Evolutionary conservation across 352 stramenopile genomes (phyloP).

Genomic region (Globisporangium recalcitrans): DNA sequence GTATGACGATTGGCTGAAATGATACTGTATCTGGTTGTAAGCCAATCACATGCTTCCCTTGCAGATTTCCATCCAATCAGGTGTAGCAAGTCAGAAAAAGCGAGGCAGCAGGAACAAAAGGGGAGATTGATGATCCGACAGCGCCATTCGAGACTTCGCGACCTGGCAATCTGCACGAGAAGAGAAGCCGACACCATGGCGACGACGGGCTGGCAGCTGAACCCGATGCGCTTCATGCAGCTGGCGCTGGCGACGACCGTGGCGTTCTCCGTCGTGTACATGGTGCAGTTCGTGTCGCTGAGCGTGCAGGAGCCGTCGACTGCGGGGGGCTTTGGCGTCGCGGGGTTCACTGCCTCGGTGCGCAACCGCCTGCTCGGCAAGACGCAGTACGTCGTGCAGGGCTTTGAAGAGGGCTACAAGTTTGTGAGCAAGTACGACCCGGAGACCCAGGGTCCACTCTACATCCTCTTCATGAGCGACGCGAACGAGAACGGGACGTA

Average conservation of each 20-base stretch:
- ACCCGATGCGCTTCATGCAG: conserved; percentile 71
- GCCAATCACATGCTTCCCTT: not conserved
- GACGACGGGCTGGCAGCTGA: conserved; percentile 18
- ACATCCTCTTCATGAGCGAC: conserved; percentile 76
- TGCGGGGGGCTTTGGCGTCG: conserved; percentile 17
- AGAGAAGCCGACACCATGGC: conserved; percentile 1
- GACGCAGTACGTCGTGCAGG: conserved; percentile 55
- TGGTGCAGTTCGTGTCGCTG: conserved; percentile 57
- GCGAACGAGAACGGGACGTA: conserved; percentile 63
- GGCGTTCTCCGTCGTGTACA: conserved; percentile 63
- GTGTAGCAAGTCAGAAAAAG: not conserved
- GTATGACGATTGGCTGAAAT: not conserved
- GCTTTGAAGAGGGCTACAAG: conserved; percentile 67
- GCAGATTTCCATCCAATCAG: not conserved
- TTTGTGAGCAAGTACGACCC: conserved; percentile 77
- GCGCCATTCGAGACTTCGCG: not conserved
- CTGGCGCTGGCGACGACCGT: conserved; percentile 47
- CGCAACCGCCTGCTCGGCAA: conserved; percentile 40
- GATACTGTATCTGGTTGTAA: not conserved
- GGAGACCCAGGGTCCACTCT: conserved; percentile 51
- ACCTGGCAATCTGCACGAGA: no score
- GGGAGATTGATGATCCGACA: not conserved
- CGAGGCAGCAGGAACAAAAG: conserved; percentile 2
- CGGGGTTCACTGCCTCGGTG: conserved; percentile 24
- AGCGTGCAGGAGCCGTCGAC: conserved; percentile 19